Conservation (phyloP, 345 rosid genomes). For the Bruguiera gymnorhiza region DNA sequence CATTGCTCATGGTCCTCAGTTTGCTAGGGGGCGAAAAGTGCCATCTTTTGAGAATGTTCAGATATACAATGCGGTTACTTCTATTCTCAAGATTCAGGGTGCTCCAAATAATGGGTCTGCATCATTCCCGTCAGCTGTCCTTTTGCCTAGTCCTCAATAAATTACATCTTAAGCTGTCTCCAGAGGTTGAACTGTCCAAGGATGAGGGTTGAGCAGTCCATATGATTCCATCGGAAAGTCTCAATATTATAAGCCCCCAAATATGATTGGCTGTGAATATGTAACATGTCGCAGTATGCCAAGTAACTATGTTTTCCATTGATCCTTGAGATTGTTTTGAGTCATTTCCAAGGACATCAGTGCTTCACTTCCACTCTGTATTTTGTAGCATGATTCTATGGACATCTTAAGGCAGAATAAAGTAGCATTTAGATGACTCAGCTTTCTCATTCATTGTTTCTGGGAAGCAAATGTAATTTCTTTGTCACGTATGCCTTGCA, state of each 20-base stretch:
- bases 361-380: neutral
- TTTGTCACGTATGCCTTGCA: too few species aligned
- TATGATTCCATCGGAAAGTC: neutral
- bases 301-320: neutral
- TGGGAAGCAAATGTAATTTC: too few species aligned
- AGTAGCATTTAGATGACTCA: neutral
- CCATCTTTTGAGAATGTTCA: constrained; percentile 91
- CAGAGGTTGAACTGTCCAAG: neutral
- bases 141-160: constrained; percentile 40
- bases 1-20: constrained; percentile 88
- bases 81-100: constrained; percentile 72
- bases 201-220: neutral
- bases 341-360: neutral
- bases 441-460: too few species aligned
- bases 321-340: neutral
- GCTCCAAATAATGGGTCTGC: constrained; percentile 79
- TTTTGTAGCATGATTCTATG: neutral
- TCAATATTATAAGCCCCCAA: neutral
- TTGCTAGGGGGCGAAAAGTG: constrained; percentile 68
- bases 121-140: constrained; percentile 42
- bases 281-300: neutral
- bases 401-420: neutral
- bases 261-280: neutral
- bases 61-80: constrained; percentile 74
- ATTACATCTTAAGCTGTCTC: neutral